phyloP scores from a whole-genome alignment of 306 rosid species.

The Lathyrus oleraceus region DNA sequence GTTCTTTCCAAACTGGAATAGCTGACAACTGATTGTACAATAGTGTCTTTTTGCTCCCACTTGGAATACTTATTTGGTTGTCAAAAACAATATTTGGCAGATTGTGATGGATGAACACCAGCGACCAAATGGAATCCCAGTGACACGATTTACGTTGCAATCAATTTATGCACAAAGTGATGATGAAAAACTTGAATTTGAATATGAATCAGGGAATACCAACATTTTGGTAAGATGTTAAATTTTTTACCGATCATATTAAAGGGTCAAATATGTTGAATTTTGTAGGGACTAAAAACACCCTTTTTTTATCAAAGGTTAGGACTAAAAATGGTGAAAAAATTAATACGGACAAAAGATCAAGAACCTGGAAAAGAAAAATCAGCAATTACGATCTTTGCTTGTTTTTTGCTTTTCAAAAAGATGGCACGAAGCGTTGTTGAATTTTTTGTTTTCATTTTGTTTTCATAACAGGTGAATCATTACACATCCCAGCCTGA shows the following conservation, averaged over 20 bases:
- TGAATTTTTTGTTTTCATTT: conserved; percentile 18
- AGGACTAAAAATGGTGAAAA: background rate
- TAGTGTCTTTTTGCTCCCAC: conserved; percentile 20
- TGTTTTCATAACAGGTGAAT: conserved; percentile 57
- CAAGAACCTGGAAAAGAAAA: conserved; percentile 8
- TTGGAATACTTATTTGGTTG: conserved; percentile 24
- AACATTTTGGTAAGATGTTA: conserved; percentile 73
- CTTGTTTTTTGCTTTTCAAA: conserved; percentile 22
- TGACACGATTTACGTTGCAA: conserved; percentile 83
- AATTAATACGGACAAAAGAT: background rate
- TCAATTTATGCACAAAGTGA: conserved; percentile 92
- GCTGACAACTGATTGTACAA: conserved; percentile 17
- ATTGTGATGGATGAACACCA: conserved; percentile 98
- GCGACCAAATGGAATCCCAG: conserved; percentile 88
- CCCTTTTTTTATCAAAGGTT: background rate
- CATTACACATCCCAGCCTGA: conserved; percentile 77
- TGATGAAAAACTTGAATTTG: conserved; percentile 94
- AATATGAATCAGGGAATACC: conserved; percentile 93
- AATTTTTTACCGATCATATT: conserved; percentile 33
- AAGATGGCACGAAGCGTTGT: conserved; percentile 16
- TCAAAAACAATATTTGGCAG: conserved; percentile 50
- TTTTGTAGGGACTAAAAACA: background rate
- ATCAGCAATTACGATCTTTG: conserved; percentile 9
- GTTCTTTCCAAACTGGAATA: conserved; percentile 24
- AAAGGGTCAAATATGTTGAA: background rate